A percentile compares a stretch with the other conserved stretches of the same genome.
Evolutionary conservation across 768 basidiomycete genomes (phyloP).

Genomic region (Amanita exitialis): DNA sequence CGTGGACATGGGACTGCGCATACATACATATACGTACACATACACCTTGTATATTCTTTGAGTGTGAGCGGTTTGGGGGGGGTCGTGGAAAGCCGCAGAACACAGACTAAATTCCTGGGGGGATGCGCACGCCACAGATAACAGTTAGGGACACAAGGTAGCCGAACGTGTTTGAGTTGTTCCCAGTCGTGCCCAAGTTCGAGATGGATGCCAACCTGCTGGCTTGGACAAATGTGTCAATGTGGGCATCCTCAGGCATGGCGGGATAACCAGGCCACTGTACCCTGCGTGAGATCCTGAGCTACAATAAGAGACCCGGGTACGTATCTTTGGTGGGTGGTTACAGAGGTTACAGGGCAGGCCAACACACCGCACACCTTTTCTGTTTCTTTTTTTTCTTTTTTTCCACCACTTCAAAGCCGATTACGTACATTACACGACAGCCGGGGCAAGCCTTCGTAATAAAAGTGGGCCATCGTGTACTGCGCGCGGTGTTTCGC

Average conservation of each 20-base stretch:
- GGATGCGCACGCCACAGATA: too few relatives aligned
- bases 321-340: not conserved
- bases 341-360: too few relatives aligned
- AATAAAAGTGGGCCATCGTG: too few relatives aligned
- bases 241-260: not conserved
- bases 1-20: too few relatives aligned
- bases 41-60: not conserved
- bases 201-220: not conserved
- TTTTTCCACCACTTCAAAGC: too few relatives aligned
- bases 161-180: not conserved
- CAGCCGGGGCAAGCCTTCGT: too few relatives aligned
- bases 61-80: not conserved
- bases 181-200: not conserved
- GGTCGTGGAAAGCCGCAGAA: not conserved
- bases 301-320: not conserved
- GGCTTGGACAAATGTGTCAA: not conserved
- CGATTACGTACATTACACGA: too few relatives aligned
- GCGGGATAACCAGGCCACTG: not conserved
- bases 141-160: too few relatives aligned
- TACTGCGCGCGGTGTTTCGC: too few relatives aligned
- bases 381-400: too few relatives aligned
- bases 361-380: too few relatives aligned
- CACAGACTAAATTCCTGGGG: too few relatives aligned
- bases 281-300: not conserved
- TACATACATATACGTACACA: not conserved